A percentile compares a stretch with the other conserved stretches of the same genome.
phyloP scores from a whole-genome alignment of 2,329 filamentous ascomycete genomes.

The Xylaria sp. region DNA sequence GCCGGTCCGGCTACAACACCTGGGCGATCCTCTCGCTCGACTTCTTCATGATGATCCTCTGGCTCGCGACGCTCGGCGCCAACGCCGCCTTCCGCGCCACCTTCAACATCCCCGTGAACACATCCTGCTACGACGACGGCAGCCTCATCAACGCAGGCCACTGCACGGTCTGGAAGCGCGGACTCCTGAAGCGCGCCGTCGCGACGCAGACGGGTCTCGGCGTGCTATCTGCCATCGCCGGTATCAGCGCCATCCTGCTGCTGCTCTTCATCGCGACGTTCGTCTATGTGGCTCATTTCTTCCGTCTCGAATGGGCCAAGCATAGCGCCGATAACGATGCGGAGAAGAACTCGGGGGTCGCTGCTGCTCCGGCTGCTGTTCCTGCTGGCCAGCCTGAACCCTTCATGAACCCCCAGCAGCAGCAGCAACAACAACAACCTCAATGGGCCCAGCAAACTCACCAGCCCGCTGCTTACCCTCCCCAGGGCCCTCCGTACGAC shows the following conservation, averaged over 20 bases:
- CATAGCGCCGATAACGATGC: constrained; percentile 17
- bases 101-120: constrained; percentile 33
- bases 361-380: not conserved
- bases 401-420: constrained; percentile 20
- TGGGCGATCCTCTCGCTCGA: constrained; percentile 42
- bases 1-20: constrained; percentile 39
- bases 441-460: constrained; percentile 6
- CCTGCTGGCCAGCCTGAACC: constrained; percentile 18
- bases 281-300: constrained; percentile 31
- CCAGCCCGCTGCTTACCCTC: constrained; percentile 8
- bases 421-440: constrained; percentile 14
- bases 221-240: constrained; percentile 38
- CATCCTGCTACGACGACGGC: constrained; percentile 35
- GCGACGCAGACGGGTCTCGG: constrained; percentile 34
- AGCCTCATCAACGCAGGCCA: constrained; percentile 36
- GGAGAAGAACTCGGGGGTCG: constrained; percentile 21
- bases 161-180: constrained; percentile 30
- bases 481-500: constrained; percentile 12
- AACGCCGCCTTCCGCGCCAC: constrained; percentile 36
- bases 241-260: constrained; percentile 38
- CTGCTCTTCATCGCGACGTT: constrained; percentile 31
- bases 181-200: constrained; percentile 23
- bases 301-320: constrained; percentile 27
- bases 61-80: constrained; percentile 41
- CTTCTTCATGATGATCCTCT: constrained; percentile 41